Evolutionary conservation across 2,329 filamentous ascomycete species (phyloP), one percentile per base, ranked within the genome.

Genomic region (Westerdykella sp.): DNA sequence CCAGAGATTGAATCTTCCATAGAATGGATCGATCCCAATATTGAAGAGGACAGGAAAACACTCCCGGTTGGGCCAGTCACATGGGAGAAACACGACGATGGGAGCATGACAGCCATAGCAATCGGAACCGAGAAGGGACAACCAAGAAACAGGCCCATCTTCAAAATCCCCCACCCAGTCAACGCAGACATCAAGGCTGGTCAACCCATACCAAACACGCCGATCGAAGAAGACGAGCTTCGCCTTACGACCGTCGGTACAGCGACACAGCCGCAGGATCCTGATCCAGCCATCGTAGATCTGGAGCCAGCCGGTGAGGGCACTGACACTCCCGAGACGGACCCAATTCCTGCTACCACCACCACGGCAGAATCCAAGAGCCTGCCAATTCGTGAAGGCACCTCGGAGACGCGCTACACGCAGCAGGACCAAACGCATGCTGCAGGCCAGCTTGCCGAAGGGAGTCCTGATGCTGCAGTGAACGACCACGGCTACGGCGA

Each of bases 21-120:
- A 28, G 57, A 66, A 23, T 75, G 73, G 72, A 63, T 62, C 34
- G 54, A 52, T 3, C 59, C 64, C 6, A 44, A 46, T 21, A 50
- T 46, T 3, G 55, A 68, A 34, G 54, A 61, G 22, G 65, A 65
- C 16, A 52, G 51, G 32, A 63, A 66, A 22, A 73, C 72, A 6
- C 56, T 74, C 16, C 73, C 73, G 1, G 71, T 63, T 15, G 73
- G 73, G 0, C 73, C 73, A 1, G 69, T 75, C 15, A 68, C 63
- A 44, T 75, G 70, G 72, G 67, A 70, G 46, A 60, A 65, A 43
- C 54, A 53, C n/a, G 57, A 57, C 6, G 59, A 68, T 37, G 70
- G 70, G n/a, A 63, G 65, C 28, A 62, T 73, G 56, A 64, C 68
- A 38, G 71, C 71, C 1, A 59, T 70, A 35, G 73, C 71, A 6